These are phyloP conservation scores for Yamadazyma dendronema DNA, from an alignment of 1,139 yeast genomes.

Conservation along the genomic window DNA sequence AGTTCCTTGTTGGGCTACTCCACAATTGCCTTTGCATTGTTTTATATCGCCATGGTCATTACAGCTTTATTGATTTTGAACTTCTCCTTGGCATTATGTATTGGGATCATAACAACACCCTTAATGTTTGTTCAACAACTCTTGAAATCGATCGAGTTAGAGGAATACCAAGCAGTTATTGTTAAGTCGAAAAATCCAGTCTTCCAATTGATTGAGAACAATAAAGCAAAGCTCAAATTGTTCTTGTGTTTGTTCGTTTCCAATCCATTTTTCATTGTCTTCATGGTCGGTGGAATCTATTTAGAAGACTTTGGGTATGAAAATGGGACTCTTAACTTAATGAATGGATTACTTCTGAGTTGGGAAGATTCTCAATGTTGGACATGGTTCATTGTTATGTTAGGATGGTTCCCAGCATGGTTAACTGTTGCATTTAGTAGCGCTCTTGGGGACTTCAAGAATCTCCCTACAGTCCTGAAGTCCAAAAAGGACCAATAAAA, in stretches of 20 bases:
- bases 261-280: slow-evolving; percentile 53
- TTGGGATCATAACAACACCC: slow-evolving; percentile 71
- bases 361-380: slow-evolving; percentile 76
- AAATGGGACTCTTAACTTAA: slow-evolving; percentile 36
- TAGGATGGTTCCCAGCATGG: slow-evolving; percentile 90
- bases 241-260: slow-evolving; percentile 41
- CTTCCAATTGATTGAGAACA: slow-evolving; percentile 11
- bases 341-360: slow-evolving; percentile 54
- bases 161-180: slow-evolving; percentile 12
- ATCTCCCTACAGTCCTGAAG: slow-evolving; percentile 6
- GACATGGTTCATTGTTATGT: slow-evolving; percentile 77
- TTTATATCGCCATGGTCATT: slow-evolving; percentile 65
- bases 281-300: slow-evolving; percentile 29
- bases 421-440: slow-evolving; percentile 40
- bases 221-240: slow-evolving; percentile 26
- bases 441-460: slow-evolving; percentile 28
- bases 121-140: slow-evolving; percentile 61
- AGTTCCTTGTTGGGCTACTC: slow-evolving; percentile 25
- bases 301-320: slow-evolving; percentile 21
- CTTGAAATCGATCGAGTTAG: slow-evolving; percentile 14
- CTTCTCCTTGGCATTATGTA: slow-evolving; percentile 71
- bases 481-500: slow-evolving; percentile 13
- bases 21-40: slow-evolving; percentile 44
- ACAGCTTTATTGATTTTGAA: slow-evolving; percentile 79
- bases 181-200: slow-evolving; percentile 8